phyloP scores from a whole-genome alignment of 441 rosid genomes.

The Corymbia calophylla region DNA sequence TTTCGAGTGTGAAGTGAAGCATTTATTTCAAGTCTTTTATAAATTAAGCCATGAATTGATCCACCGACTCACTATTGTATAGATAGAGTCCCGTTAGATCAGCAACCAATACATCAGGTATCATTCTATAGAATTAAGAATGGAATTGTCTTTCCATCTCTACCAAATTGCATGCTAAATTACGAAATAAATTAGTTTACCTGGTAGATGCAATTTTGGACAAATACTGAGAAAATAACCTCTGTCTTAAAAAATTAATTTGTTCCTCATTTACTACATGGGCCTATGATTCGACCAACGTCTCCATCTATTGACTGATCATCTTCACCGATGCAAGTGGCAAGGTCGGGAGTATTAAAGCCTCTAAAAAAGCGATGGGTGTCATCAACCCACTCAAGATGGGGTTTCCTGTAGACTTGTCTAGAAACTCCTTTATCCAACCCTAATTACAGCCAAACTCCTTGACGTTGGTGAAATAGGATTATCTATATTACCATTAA shows the following conservation, averaged over 20 bases:
- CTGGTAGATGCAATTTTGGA: neutral
- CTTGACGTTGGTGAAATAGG: neutral
- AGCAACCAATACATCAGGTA: fast-evolving
- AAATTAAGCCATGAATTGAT: neutral
- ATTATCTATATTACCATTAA: neutral
- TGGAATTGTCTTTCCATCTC: neutral
- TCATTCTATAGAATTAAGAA: neutral
- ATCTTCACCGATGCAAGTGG: neutral
- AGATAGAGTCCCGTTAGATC: neutral
- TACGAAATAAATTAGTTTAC: neutral
- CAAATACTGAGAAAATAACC: neutral
- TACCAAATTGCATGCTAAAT: neutral
- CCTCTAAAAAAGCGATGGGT: neutral
- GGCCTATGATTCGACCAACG: neutral
- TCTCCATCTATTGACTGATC: neutral
- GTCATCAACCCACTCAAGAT: neutral
- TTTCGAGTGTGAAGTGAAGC: too few relatives aligned
- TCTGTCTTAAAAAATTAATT: neutral
- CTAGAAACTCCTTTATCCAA: neutral
- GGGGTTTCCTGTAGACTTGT: neutral
- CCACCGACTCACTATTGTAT: neutral
- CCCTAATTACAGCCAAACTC: neutral
- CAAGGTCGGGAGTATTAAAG: neutral
- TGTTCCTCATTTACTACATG: neutral
- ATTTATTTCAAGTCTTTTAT: neutral